Evolutionary conservation across 805 yeast species (phyloP).

Genomic region (Metschnikowia cerradonensis): DNA sequence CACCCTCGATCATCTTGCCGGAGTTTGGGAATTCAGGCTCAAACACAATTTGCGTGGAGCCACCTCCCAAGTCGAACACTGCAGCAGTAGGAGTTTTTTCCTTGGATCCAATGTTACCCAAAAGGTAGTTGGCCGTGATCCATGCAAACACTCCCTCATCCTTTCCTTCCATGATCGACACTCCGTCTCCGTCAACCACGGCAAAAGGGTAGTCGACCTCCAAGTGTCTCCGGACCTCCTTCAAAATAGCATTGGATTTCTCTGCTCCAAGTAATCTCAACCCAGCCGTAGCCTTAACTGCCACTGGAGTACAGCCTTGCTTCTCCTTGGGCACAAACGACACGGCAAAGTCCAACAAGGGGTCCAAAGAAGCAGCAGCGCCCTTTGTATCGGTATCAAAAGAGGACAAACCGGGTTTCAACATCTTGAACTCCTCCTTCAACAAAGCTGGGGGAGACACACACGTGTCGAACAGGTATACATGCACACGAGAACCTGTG

Average conservation of each 20-base stretch:
- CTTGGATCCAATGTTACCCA: slow-evolving; percentile 87
- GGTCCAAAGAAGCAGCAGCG: slow-evolving; percentile 89
- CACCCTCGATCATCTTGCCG: slow-evolving; percentile 75
- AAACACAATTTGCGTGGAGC: slow-evolving; percentile 96
- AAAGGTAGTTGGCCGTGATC: slow-evolving; percentile 91
- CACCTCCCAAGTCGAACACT: slow-evolving; percentile 97
- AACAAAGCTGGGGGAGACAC: slow-evolving; percentile 76
- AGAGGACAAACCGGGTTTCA: slow-evolving; percentile 87
- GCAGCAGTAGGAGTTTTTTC: slow-evolving; percentile 87
- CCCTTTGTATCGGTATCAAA: slow-evolving; percentile 74
- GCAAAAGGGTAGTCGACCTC: slow-evolving; percentile 86
- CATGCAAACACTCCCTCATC: slow-evolving; percentile 99
- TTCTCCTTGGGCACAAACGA: slow-evolving; percentile 67
- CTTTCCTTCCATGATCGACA: slow-evolving; percentile 90
- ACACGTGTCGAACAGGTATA: slow-evolving; percentile 88
- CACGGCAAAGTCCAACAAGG: slow-evolving; percentile 72
- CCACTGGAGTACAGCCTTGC: slow-evolving; percentile 84
- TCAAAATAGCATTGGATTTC: slow-evolving; percentile 66
- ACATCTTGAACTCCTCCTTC: slow-evolving; percentile 79
- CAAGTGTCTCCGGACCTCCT: slow-evolving; percentile 71
- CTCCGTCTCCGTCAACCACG: slow-evolving; percentile 80
- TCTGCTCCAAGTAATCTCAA: slow-evolving; percentile 78
- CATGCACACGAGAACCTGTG: slow-evolving; percentile 93
- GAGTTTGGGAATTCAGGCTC: slow-evolving; percentile 73
- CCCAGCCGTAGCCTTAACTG: slow-evolving; percentile 98